A percentile compares a stretch with the other conserved stretches of the same genome.
Evolutionary conservation across 768 basidiomycete species (phyloP).

Genomic region (Lactifluus volemus): DNA sequence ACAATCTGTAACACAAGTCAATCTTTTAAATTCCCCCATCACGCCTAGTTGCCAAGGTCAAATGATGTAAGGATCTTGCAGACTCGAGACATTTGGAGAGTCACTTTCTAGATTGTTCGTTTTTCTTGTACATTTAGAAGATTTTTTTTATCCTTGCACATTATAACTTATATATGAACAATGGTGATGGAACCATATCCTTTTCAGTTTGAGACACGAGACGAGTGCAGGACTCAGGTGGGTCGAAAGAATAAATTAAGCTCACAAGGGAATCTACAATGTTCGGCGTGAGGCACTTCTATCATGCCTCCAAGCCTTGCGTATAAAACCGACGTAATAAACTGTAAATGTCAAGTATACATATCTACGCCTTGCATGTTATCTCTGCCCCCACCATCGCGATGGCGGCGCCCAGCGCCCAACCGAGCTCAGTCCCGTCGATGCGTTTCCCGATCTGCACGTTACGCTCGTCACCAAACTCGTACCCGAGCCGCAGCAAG

Average conservation of each 20-base stretch:
- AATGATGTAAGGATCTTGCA: not conserved
- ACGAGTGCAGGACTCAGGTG: too few species aligned
- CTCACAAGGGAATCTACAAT: too few species aligned
- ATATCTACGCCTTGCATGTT: slow-evolving; percentile 37
- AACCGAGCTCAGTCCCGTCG: slow-evolving; percentile 84
- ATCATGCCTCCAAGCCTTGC: not conserved
- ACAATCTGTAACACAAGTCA: not conserved
- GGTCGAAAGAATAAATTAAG: too few species aligned
- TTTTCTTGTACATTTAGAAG: not conserved
- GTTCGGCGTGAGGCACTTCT: too few species aligned
- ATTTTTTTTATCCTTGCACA: not conserved
- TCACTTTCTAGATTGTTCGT: not conserved
- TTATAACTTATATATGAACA: not conserved
- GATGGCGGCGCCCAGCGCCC: slow-evolving; percentile 83
- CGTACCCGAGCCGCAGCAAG: slow-evolving; percentile 82
- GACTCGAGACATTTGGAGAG: not conserved
- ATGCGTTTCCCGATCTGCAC: slow-evolving; percentile 83
- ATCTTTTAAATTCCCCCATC: not conserved
- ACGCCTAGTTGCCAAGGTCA: not conserved
- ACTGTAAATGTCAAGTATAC: not conserved
- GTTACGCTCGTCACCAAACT: slow-evolving; percentile 61
- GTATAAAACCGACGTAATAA: not conserved
- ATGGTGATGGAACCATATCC: not conserved
- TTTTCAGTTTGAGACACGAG: not conserved
- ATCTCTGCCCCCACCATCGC: slow-evolving; percentile 58